phyloP scores from a whole-genome alignment of 768 basidiomycete genomes.

The Neoboletus subvelutipes region DNA sequence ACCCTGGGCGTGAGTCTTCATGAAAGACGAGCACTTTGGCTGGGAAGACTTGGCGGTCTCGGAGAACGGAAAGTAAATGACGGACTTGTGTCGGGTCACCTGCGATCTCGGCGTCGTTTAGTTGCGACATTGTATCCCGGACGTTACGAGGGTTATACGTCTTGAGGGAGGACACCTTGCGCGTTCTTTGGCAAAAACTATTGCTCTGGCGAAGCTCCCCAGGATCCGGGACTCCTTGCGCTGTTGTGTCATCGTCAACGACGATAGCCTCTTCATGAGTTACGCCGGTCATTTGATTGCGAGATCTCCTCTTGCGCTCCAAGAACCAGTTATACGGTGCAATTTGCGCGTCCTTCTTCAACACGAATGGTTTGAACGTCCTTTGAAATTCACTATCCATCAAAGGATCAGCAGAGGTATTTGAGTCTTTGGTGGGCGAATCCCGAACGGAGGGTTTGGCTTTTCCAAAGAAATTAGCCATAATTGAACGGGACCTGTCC shows the following conservation, averaged over 20 bases:
- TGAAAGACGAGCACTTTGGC: conserved; percentile 83
- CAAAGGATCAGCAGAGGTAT: conserved; percentile 34
- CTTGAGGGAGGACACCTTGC: conserved; percentile 26
- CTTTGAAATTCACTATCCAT: conserved; percentile 65
- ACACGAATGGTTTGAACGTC: conserved; percentile 74
- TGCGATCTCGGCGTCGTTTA: conserved; percentile 76
- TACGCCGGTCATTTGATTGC: conserved; percentile 19
- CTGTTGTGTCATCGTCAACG: conserved; percentile 44
- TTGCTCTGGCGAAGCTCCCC: conserved; percentile 33
- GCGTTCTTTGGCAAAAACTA: conserved; percentile 22
- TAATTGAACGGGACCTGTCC: conserved; percentile 69
- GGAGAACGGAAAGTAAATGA: conserved; percentile 57
- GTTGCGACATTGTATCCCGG: conserved; percentile 53
- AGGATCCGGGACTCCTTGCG: conserved; percentile 8
- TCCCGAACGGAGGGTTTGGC: conserved; percentile 37
- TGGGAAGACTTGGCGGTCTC: conserved; percentile 59
- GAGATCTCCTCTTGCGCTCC: conserved; percentile 29
- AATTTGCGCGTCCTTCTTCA: conserved; percentile 71
- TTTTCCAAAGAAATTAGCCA: conserved; percentile 80
- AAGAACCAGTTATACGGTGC: conserved; percentile 75
- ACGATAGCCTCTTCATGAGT: conserved; percentile 53
- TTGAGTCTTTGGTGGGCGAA: conserved; percentile 26
- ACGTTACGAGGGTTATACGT: conserved; percentile 37
- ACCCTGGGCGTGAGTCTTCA: conserved; percentile 86
- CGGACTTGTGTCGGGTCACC: conserved; percentile 72